These are phyloP conservation scores for Cicer arietinum DNA, from an alignment of 306 rosid genomes.

Conservation along the genomic window DNA sequence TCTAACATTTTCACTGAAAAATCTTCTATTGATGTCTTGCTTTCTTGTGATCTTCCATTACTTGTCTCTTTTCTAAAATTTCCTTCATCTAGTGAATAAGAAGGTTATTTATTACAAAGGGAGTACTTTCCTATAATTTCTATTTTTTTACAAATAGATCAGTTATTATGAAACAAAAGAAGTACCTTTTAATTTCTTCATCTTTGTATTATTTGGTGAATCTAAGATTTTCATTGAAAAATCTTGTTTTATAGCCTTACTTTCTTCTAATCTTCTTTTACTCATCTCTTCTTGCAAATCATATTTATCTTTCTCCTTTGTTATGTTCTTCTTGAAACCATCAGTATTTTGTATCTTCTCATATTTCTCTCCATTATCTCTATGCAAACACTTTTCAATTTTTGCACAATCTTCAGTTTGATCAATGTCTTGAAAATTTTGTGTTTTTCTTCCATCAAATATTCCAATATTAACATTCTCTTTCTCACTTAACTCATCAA, in stretches of 20 bases:
- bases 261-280: neutral
- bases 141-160: no score
- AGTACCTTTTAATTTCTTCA: neutral
- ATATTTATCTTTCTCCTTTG: constrained; percentile 13
- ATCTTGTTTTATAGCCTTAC: constrained; percentile 3
- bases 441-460: constrained; percentile 34
- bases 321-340: neutral
- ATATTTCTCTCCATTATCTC: neutral
- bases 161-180: no score
- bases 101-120: no score
- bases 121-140: no score
- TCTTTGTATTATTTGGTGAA: constrained; percentile 1
- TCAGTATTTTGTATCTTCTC: constrained; percentile 29
- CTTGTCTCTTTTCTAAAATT: no score
- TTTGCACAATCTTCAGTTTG: neutral
- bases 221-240: constrained; percentile 9
- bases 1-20: constrained; percentile 10
- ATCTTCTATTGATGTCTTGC: constrained; percentile 2
- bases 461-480: neutral
- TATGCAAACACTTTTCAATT: neutral
- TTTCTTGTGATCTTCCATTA: neutral
- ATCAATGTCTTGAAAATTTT: neutral
- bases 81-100: no score
- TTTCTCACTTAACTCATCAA: constrained; percentile 3
- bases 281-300: neutral